Percentiles rank a stretch among this genome's conserved stretches.
Conservation (phyloP, 2,329 filamentous ascomycete genomes). For the Aspergillus pseudotamarii region DNA sequence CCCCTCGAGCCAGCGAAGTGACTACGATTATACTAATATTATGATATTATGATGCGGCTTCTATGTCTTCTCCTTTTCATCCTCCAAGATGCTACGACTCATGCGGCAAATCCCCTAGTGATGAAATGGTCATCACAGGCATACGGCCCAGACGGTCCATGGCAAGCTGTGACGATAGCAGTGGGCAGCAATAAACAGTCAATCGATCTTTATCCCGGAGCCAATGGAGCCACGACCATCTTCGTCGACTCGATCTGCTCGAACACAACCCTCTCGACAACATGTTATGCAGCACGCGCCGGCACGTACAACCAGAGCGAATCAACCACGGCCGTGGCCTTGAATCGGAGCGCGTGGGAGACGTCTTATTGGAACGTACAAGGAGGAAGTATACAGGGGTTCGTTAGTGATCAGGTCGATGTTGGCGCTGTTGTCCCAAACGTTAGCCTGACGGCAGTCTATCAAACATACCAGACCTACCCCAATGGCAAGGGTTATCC, state of each 20-base stretch:
- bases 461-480: constrained; percentile 25
- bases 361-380: constrained; percentile 18
- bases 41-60: constrained; percentile 10
- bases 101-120: constrained; percentile 12
- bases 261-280: constrained; percentile 16
- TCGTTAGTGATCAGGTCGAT: constrained; percentile 14
- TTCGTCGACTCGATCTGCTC: constrained; percentile 20
- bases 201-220: constrained; percentile 23
- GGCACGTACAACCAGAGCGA: constrained; percentile 17
- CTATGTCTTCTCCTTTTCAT: constrained; percentile 2
- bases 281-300: constrained; percentile 20
- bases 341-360: constrained; percentile 13
- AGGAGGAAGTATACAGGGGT: constrained; percentile 14
- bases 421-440: constrained; percentile 18
- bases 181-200: constrained; percentile 21
- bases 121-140: constrained; percentile 22
- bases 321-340: constrained; percentile 14
- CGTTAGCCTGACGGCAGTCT: constrained; percentile 21
- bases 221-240: constrained; percentile 18
- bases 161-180: constrained; percentile 26
- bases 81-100: constrained; percentile 1
- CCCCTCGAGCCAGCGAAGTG: neutral
- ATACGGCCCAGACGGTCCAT: constrained; percentile 31
- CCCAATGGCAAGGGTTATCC: constrained; percentile 23
- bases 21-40: neutral